Base-by-base conservation (phyloP, 2,329 filamentous ascomycete genomes). In the Hirsutella rhossiliensis region DNA sequence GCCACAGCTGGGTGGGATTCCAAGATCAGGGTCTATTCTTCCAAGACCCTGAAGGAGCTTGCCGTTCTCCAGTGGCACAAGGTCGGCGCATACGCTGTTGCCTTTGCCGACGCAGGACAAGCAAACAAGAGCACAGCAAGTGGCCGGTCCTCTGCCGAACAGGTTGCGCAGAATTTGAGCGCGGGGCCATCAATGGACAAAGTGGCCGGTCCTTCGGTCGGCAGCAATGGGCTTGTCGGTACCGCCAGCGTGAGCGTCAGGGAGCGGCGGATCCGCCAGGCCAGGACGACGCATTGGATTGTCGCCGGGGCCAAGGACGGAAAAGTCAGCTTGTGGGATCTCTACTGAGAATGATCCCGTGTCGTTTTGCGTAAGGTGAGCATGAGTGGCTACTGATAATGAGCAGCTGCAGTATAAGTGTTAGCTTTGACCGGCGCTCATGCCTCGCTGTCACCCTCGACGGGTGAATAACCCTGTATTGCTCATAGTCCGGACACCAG, bases 61-160 rank as follows among this genome's bases (percentile, higher is more conserved):
- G 92, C 90, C 0, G 87, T 96, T 44, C 66, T 97, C 50, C 94
- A 94, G 62, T 97, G 90, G 90, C 92, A 97, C 62, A 80, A 83
- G 52, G 82, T 85, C 29, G 89, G 89, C 1, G 89, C 87, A 50
- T 96, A 92, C 64, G 77, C 86, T 4, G 74, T 86, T 17, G 81
- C 78, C 1, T 94, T 97, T 66, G 81, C 76, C 1, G 55, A 63
- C 20, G 52, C 78, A 0, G 49, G 46, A 7, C 49, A 38, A 38
- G 8, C 18, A 7, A 36, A 19, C 17, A 19, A 23, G 7, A 15
- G 17, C 17, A 15, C 18, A 20, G 17, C 32, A 4, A 44, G 40
- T 8, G 17, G 18, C 5, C 9, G 13, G 28, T 37, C 23, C 41
- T 12, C 13, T 17, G 9, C n/a, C 34, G 18, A 17, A 4, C 18